Percentiles rank a stretch among this genome's conserved stretches.
Conservation (phyloP, 2,329 filamentous ascomycete genomes). For the Dothidotthia symphoricarpi region DNA sequence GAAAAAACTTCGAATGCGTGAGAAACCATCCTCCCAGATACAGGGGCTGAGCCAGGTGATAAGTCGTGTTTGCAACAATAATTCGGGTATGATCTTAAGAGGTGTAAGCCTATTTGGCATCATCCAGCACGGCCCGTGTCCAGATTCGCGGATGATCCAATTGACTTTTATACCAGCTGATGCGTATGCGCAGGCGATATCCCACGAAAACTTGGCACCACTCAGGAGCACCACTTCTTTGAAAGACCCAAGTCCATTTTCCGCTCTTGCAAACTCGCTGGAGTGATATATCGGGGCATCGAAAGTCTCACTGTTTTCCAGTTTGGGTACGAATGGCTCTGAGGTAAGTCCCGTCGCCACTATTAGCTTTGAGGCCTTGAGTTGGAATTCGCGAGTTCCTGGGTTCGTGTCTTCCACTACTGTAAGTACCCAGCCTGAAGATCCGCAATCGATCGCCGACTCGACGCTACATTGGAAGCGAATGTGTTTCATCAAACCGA, state of each 20-base stretch:
- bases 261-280: conserved; percentile 51
- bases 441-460: conserved; percentile 44
- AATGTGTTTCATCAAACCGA: conserved; percentile 50
- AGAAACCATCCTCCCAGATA: conserved; percentile 68
- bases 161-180: conserved; percentile 53
- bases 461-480: conserved; percentile 54
- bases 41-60: conserved; percentile 74
- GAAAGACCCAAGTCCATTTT: conserved; percentile 40
- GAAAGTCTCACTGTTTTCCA: conserved; percentile 54
- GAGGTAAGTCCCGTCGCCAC: conserved; percentile 64
- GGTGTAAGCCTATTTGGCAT: conserved; percentile 62
- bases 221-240: conserved; percentile 53
- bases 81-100: conserved; percentile 64
- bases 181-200: conserved; percentile 60
- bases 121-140: conserved; percentile 61
- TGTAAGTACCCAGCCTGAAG: conserved; percentile 23
- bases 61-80: conserved; percentile 62
- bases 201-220: conserved; percentile 63
- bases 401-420: conserved; percentile 2
- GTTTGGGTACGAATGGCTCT: conserved; percentile 54
- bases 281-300: conserved; percentile 57
- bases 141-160: conserved; percentile 57
- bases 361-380: conserved; percentile 52
- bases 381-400: not conserved
- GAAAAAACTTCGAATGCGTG: conserved; percentile 54